Evolutionary conservation across 2,329 filamentous ascomycete genomes (phyloP).

Genomic region (Xylaria sp.): DNA sequence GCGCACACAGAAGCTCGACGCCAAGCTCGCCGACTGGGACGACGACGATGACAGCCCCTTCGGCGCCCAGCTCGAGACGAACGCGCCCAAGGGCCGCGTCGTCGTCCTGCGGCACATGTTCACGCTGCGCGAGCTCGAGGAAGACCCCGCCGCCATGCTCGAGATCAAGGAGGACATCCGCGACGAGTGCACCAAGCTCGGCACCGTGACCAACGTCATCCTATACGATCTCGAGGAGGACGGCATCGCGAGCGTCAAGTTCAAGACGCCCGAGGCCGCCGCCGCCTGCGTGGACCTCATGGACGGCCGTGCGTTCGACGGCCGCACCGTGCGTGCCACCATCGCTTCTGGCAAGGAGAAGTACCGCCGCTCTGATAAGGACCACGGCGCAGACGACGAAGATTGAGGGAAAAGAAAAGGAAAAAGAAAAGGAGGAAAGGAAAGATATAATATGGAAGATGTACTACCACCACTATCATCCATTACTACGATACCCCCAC

Average conservation of each 20-base stretch:
- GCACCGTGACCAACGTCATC: conserved; percentile 89
- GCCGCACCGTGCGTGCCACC: conserved; percentile 76
- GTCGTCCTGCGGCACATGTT: conserved; percentile 96
- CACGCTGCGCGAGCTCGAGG: conserved; percentile 83
- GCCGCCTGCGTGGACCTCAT: conserved; percentile 78
- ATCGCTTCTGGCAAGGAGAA: conserved; percentile 77
- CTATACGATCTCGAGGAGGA: conserved; percentile 88
- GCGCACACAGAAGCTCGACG: conserved; percentile 90
- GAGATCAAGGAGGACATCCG: conserved; percentile 96
- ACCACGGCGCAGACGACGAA: conserved; percentile 51
- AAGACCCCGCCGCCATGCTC: conserved; percentile 82
- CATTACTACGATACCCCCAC: conserved; percentile 18
- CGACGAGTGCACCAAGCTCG: conserved; percentile 88
- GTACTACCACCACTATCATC: conserved; percentile 24
- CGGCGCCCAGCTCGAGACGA: conserved; percentile 59
- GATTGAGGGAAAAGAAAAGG: conserved; percentile 25
- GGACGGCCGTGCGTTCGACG: conserved; percentile 83
- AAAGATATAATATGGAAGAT: conserved; percentile 14
- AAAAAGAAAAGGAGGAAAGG: not conserved
- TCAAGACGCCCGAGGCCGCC: conserved; percentile 76
- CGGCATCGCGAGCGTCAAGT: conserved; percentile 87
- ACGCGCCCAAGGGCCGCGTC: conserved; percentile 75
- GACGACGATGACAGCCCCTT: conserved; percentile 77
- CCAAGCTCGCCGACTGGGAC: conserved; percentile 93
- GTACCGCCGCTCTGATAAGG: conserved; percentile 75